These are phyloP conservation scores for Fusarium robinianum DNA, from an alignment of 2,329 filamentous ascomycete genomes.

Conservation along the genomic window DNA sequence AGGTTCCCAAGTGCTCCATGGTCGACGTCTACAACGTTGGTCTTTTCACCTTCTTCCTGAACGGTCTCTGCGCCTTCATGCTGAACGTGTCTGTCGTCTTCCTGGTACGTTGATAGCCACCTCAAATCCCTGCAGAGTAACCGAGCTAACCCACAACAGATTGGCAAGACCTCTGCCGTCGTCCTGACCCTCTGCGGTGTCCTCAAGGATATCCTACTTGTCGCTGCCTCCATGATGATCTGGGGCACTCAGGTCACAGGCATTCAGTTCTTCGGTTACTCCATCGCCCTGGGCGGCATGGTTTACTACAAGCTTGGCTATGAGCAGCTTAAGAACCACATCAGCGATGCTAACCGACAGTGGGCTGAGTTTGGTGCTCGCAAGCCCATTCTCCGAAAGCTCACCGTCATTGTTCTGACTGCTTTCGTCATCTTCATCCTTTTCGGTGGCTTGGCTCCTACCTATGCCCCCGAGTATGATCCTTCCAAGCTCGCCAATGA, in stretches of 20 bases:
- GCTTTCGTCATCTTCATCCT: slow-evolving; percentile 71
- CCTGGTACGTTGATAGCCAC: slow-evolving; percentile 62
- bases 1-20: slow-evolving; percentile 71
- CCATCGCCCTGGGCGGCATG: slow-evolving; percentile 77
- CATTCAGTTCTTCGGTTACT: slow-evolving; percentile 83
- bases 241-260: slow-evolving; percentile 76
- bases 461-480: slow-evolving; percentile 60
- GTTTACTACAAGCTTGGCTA: slow-evolving; percentile 82
- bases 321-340: slow-evolving; percentile 81
- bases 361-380: slow-evolving; percentile 86
- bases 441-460: slow-evolving; percentile 68
- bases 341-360: slow-evolving; percentile 70
- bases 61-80: slow-evolving; percentile 77
- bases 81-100: slow-evolving; percentile 87
- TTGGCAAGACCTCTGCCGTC: slow-evolving; percentile 85
- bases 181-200: slow-evolving; percentile 87
- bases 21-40: slow-evolving; percentile 75
- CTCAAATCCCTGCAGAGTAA: no score
- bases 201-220: slow-evolving; percentile 85
- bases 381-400: slow-evolving; percentile 77
- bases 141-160: slow-evolving; percentile 56
- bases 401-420: slow-evolving; percentile 68
- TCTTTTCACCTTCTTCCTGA: slow-evolving; percentile 71
- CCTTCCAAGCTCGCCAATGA: slow-evolving; percentile 53
- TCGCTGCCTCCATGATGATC: slow-evolving; percentile 78